Percentiles rank a stretch among this genome's conserved stretches.
phyloP scores from a whole-genome alignment of 164 flowering plant species.

The Malania oleifera region DNA sequence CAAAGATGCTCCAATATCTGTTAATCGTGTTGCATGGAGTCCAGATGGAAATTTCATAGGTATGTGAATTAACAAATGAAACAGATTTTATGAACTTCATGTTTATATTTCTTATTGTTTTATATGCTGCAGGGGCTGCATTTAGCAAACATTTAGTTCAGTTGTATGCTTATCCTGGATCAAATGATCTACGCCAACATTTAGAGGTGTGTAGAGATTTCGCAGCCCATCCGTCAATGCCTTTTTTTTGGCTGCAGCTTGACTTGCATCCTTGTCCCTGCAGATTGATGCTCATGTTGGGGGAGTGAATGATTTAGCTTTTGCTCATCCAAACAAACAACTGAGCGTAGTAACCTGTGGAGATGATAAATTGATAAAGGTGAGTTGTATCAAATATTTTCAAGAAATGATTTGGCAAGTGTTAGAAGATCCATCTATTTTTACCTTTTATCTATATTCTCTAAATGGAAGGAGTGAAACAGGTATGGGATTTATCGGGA shows the following conservation, averaged over 20 bases:
- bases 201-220: conserved; percentile 47
- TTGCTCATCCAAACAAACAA: conserved; percentile 82
- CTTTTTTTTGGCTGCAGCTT: conserved; percentile 1
- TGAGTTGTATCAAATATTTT: too few relatives aligned
- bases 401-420: conserved; percentile 6
- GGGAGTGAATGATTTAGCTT: conserved; percentile 77
- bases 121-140: conserved; percentile 62
- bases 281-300: conserved; percentile 95
- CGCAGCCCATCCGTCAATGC: not conserved
- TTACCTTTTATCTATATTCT: too few relatives aligned
- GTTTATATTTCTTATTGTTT: conserved; percentile 14
- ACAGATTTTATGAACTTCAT: not conserved
- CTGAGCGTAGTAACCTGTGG: conserved; percentile 79
- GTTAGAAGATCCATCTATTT: not conserved
- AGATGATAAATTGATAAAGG: conserved; percentile 85
- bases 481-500: conserved; percentile 90
- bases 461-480: conserved; percentile 25
- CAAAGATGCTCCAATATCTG: conserved; percentile 61
- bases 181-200: conserved; percentile 64
- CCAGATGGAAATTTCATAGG: conserved; percentile 81
- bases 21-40: conserved; percentile 78
- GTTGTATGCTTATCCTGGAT: conserved; percentile 55
- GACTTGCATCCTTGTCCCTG: conserved; percentile 12
- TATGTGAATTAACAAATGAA: conserved; percentile 21
- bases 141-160: conserved; percentile 77